These are phyloP conservation scores for Hypoxylon sp. DNA, from an alignment of 2,329 filamentous ascomycete species.

Conservation along the genomic window DNA sequence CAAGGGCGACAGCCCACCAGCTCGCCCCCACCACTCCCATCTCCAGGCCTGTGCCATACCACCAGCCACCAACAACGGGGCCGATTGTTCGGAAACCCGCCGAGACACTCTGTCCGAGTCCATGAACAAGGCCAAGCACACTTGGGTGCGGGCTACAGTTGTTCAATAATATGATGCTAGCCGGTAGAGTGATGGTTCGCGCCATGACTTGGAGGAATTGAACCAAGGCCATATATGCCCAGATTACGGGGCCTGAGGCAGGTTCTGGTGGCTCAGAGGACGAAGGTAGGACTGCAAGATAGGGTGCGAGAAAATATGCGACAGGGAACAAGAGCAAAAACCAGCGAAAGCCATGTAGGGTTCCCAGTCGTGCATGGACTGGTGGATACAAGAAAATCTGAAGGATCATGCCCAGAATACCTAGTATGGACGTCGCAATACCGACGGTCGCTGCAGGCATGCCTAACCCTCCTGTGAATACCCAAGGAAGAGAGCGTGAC, in stretches of 20 bases:
- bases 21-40: constrained; percentile 63
- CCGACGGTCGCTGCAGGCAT: constrained; percentile 78
- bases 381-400: constrained; percentile 79
- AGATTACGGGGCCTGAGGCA: constrained; percentile 67
- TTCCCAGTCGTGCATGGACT: constrained; percentile 75
- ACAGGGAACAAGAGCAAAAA: constrained; percentile 77
- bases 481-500: constrained; percentile 61
- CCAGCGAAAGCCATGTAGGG: constrained; percentile 75
- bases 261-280: constrained; percentile 59
- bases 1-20: constrained; percentile 64
- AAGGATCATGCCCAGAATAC: constrained; percentile 76
- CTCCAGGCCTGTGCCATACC: constrained; percentile 63
- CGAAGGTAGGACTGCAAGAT: constrained; percentile 74
- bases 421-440: constrained; percentile 77
- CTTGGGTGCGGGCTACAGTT: constrained; percentile 72
- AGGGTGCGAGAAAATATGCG: constrained; percentile 77
- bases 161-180: constrained; percentile 72
- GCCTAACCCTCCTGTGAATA: constrained; percentile 76
- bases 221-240: constrained; percentile 73
- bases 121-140: constrained; percentile 71
- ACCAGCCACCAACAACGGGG: constrained; percentile 65
- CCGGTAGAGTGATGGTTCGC: constrained; percentile 76
- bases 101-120: constrained; percentile 66
- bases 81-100: constrained; percentile 66
- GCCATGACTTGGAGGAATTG: constrained; percentile 79